A percentile compares a stretch with the other conserved stretches of the same genome.
These are phyloP conservation scores for Phyllosticta citriasiana DNA, from an alignment of 2,329 filamentous ascomycete genomes.

Conservation along the genomic window DNA sequence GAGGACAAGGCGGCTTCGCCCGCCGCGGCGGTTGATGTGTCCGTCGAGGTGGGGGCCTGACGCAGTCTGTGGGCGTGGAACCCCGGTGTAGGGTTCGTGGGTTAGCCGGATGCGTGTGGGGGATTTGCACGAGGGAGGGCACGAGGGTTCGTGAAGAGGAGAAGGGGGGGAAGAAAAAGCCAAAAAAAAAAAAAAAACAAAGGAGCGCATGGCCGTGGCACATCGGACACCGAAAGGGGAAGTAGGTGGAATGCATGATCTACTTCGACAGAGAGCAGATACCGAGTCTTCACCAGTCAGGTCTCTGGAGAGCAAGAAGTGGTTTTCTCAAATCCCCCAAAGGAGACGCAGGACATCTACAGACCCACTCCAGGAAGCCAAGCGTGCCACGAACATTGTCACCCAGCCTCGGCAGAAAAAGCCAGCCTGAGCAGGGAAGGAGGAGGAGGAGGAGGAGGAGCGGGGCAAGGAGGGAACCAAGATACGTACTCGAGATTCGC, in stretches of 20 bases:
- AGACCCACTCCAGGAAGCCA: too few species aligned
- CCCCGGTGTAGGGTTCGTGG: neutral
- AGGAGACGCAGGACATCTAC: too few species aligned
- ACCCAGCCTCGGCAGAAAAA: neutral
- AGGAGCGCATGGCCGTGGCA: too few species aligned
- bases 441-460: too few species aligned
- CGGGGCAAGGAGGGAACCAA: neutral
- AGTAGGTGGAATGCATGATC: too few species aligned
- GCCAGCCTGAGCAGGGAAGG: neutral
- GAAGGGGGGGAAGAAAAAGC: neutral
- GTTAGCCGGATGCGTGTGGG: neutral
- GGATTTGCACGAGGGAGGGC: neutral
- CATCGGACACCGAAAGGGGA: too few species aligned
- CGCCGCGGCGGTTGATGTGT: neutral
- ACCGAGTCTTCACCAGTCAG: too few species aligned
- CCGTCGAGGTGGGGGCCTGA: neutral
- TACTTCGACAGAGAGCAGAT: too few species aligned
- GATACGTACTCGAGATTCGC: conserved; percentile 2
- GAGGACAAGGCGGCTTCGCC: neutral
- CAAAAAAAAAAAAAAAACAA: too few species aligned
- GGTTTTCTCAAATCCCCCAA: too few species aligned
- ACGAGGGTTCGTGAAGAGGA: neutral
- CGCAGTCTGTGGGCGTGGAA: neutral
- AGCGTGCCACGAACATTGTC: too few species aligned
- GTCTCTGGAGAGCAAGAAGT: too few species aligned